phyloP scores from a whole-genome alignment of 2,329 filamentous ascomycete genomes.

The Talaromyces amestolkiae region DNA sequence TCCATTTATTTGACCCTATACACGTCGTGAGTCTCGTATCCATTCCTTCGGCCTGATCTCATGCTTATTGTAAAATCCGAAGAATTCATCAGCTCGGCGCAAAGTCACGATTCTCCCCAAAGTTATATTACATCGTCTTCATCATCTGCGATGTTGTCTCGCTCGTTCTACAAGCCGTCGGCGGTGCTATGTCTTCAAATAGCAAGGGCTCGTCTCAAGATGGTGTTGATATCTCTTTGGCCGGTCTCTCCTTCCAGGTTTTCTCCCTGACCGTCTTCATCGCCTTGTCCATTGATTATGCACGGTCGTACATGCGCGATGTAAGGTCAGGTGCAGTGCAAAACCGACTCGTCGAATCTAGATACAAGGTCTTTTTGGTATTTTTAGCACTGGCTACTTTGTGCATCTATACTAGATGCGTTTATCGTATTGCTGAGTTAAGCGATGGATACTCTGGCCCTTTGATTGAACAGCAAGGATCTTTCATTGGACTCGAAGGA shows the following conservation, averaged over 20 bases:
- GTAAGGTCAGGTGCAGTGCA: not conserved
- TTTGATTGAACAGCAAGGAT: conserved; percentile 42
- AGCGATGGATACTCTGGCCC: conserved; percentile 57
- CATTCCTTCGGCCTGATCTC: conserved; percentile 27
- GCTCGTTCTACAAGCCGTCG: conserved; percentile 43
- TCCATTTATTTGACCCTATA: conserved; percentile 64
- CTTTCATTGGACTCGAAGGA: conserved; percentile 58
- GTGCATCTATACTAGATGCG: conserved; percentile 62
- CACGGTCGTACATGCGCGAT: not conserved
- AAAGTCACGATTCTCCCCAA: conserved; percentile 29
- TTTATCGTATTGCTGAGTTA: conserved; percentile 66
- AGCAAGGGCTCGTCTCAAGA: conserved; percentile 22
- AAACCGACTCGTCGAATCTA: conserved; percentile 5
- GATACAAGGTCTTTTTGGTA: conserved; percentile 30
- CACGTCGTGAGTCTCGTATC: conserved; percentile 41
- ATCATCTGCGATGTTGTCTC: conserved; percentile 44
- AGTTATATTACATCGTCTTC: conserved; percentile 39
- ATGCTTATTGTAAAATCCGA: conserved; percentile 34
- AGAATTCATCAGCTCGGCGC: conserved; percentile 7
- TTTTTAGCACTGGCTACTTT: conserved; percentile 59
- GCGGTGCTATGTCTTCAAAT: conserved; percentile 37
- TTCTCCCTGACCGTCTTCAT: conserved; percentile 29
- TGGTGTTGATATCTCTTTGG: conserved; percentile 42
- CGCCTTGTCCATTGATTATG: conserved; percentile 2
- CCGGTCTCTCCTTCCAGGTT: conserved; percentile 45